A percentile compares a stretch with the other conserved stretches of the same genome.
phyloP scores from a whole-genome alignment of 2,329 filamentous ascomycete genomes.

The Dactylonectria macrodidyma region DNA sequence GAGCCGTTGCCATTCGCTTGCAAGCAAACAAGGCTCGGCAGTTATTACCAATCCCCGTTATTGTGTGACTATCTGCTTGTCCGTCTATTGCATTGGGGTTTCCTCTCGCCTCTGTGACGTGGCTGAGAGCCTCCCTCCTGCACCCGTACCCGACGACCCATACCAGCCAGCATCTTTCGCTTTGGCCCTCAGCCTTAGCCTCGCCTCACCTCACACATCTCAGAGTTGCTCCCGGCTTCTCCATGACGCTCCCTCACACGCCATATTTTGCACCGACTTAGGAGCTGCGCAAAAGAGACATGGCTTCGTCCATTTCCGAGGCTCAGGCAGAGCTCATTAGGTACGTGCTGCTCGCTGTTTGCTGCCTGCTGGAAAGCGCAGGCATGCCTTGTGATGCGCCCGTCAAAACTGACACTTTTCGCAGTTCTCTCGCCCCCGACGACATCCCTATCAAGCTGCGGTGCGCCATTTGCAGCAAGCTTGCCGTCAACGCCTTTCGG shows the following conservation, averaged over 20 bases:
- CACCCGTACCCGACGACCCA: slow-evolving; percentile 28
- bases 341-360: slow-evolving; percentile 53
- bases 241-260: slow-evolving; percentile 43
- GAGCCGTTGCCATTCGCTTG: slow-evolving; percentile 36
- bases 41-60: slow-evolving; percentile 32
- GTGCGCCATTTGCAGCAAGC: slow-evolving; percentile 92
- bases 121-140: slow-evolving; percentile 21
- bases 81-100: slow-evolving; percentile 25
- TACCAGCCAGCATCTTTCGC: slow-evolving; percentile 25
- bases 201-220: slow-evolving; percentile 23
- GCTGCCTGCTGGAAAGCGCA: slow-evolving; percentile 6
- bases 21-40: slow-evolving; percentile 40
- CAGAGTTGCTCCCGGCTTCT: slow-evolving; percentile 30
- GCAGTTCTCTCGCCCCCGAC: slow-evolving; percentile 83
- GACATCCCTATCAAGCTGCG: slow-evolving; percentile 97
- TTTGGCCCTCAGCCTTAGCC: slow-evolving; percentile 24
- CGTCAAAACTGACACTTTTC: slow-evolving; percentile 28
- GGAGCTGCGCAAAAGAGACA: slow-evolving; percentile 44
- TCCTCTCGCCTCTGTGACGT: slow-evolving; percentile 27
- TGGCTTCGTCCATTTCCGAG: slow-evolving; percentile 59
- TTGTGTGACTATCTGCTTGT: slow-evolving; percentile 21
- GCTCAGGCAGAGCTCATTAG: slow-evolving; percentile 73
- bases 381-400: slow-evolving; percentile 16
- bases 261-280: slow-evolving; percentile 40
- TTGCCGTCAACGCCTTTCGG: slow-evolving; percentile 91